Percentiles rank a stretch among this genome's conserved stretches.
These are phyloP conservation scores for Leccinum griseonigrum DNA, from an alignment of 1,284 basidiomycete genomes.

Conservation along the genomic window DNA sequence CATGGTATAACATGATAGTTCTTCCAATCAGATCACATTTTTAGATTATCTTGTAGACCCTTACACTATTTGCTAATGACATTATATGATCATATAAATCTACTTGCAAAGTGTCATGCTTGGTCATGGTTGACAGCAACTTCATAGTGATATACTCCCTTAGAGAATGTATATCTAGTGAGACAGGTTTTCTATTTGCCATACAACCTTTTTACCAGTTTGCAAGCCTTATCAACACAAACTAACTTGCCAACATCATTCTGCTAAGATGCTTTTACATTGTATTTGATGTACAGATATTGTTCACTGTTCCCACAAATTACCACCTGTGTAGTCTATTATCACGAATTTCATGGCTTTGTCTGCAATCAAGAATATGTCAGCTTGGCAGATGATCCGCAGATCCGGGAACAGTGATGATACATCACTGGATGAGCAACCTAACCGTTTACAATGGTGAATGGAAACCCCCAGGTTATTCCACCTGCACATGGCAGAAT, in stretches of 20 bases:
- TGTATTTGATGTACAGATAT: neutral
- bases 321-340: neutral
- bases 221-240: neutral
- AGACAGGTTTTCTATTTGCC: neutral
- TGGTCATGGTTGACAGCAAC: neutral
- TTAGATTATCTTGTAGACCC: neutral
- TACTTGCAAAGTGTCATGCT: neutral
- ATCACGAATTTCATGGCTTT: too few species aligned
- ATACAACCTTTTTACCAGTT: neutral
- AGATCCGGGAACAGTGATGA: too few species aligned
- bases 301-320: constrained; percentile 38
- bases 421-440: too few species aligned
- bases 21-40: neutral
- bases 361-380: too few species aligned
- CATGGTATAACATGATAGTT: neutral
- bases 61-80: neutral
- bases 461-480: too few species aligned
- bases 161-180: neutral
- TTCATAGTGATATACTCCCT: neutral
- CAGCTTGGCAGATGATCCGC: too few species aligned
- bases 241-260: neutral
- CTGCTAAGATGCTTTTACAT: neutral
- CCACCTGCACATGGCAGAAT: too few species aligned
- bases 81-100: neutral
- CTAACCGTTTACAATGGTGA: too few species aligned